phyloP scores from a whole-genome alignment of 148 eudicot genomes.

The Vaccinium corymbosum region DNA sequence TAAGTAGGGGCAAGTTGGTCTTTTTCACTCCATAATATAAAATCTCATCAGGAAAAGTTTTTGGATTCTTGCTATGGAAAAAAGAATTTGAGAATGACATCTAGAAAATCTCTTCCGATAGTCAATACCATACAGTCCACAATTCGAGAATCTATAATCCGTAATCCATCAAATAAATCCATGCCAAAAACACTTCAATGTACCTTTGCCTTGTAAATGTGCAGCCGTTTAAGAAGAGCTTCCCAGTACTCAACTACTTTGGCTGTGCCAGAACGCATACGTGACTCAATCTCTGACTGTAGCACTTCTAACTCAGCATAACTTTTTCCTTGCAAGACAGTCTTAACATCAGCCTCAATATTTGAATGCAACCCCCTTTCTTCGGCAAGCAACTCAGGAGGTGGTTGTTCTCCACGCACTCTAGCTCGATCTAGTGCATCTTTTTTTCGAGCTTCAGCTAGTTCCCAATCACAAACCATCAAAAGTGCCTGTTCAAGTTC shows the following conservation, averaged over 20 bases:
- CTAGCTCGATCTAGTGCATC: slow-evolving; percentile 80
- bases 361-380: slow-evolving; percentile 93
- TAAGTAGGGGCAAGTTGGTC: background rate
- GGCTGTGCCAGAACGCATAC: slow-evolving; percentile 92
- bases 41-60: background rate
- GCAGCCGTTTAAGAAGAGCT: slow-evolving; percentile 87
- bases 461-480: slow-evolving; percentile 93
- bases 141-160: background rate
- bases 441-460: slow-evolving; percentile 77
- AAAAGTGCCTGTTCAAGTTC: slow-evolving; percentile 57
- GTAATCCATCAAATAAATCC: background rate
- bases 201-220: slow-evolving; percentile 96
- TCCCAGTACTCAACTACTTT: slow-evolving; percentile 99
- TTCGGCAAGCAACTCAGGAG: slow-evolving; percentile 81
- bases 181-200: background rate
- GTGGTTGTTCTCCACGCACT: slow-evolving; percentile 87
- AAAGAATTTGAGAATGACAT: background rate
- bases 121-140: background rate
- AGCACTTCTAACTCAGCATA: slow-evolving; percentile 61
- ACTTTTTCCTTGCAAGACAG: slow-evolving; percentile 62
- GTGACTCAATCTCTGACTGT: slow-evolving; percentile 77
- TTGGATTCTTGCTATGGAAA: background rate
- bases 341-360: slow-evolving; percentile 78
- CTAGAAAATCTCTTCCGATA: background rate
- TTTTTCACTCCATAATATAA: background rate